Percentiles rank a stretch among this genome's conserved stretches.
phyloP scores from a whole-genome alignment of 2,329 filamentous ascomycete species.

The Atkinsonella texensis region DNA sequence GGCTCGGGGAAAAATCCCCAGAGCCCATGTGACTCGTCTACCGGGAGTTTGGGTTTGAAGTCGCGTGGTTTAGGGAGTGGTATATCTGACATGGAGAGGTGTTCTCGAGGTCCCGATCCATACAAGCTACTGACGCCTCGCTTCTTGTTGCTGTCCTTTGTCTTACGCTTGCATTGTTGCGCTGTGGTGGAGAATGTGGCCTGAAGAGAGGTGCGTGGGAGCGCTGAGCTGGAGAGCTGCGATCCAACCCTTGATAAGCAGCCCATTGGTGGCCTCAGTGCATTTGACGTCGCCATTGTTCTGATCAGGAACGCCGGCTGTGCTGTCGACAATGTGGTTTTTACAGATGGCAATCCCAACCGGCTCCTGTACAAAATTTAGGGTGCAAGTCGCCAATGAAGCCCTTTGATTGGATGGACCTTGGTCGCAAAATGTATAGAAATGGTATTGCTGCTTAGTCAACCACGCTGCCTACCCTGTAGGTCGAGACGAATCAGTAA shows the following conservation, averaged over 20 bases:
- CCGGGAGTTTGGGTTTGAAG: slow-evolving; percentile 43
- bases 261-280: slow-evolving; percentile 16
- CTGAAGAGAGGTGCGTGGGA: slow-evolving; percentile 7
- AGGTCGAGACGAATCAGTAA: neutral
- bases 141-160: slow-evolving; percentile 63
- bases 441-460: neutral
- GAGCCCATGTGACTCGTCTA: slow-evolving; percentile 69
- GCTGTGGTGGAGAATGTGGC: slow-evolving; percentile 43
- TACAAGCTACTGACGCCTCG: slow-evolving; percentile 76
- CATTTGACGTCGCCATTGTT: slow-evolving; percentile 19
- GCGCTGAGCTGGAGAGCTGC: slow-evolving; percentile 5
- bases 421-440: neutral
- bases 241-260: slow-evolving; percentile 10
- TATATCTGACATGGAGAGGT: slow-evolving; percentile 60
- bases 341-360: neutral
- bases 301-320: neutral
- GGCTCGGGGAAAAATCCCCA: slow-evolving; percentile 81
- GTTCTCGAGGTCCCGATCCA: slow-evolving; percentile 61
- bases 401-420: slow-evolving; percentile 2
- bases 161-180: slow-evolving; percentile 34
- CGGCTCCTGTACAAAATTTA: slow-evolving; percentile 1
- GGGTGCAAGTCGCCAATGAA: neutral
- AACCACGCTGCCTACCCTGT: neutral
- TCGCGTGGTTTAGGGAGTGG: slow-evolving; percentile 60
- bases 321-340: neutral